Conservation (phyloP, 305 asterid species). For the Lippia alba region DNA sequence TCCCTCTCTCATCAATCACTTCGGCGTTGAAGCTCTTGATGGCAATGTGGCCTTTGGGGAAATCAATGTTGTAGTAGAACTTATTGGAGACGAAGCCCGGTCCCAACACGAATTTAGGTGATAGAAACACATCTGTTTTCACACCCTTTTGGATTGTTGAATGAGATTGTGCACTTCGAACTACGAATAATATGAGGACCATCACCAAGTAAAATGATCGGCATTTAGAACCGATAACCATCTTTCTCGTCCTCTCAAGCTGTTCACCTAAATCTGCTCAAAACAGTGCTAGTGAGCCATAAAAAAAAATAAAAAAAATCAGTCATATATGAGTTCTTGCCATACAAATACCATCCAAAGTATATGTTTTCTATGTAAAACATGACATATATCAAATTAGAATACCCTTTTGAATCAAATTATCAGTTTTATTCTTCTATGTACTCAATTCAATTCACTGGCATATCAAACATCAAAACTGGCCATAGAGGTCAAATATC, state of each 20-base stretch:
- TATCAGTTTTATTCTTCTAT: neutral
- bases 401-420: slow-evolving; percentile 9
- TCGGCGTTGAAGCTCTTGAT: slow-evolving; percentile 68
- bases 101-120: slow-evolving; percentile 54
- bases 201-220: slow-evolving; percentile 29
- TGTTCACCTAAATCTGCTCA: slow-evolving; percentile 29
- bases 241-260: slow-evolving; percentile 21
- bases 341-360: too few species aligned
- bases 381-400: neutral
- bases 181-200: slow-evolving; percentile 31
- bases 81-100: slow-evolving; percentile 65
- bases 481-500: neutral
- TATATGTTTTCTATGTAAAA: neutral
- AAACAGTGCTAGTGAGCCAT: slow-evolving; percentile 9
- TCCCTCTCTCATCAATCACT: slow-evolving; percentile 61
- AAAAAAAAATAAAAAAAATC: neutral
- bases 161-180: slow-evolving; percentile 38
- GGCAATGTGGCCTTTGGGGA: slow-evolving; percentile 78
- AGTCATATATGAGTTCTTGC: too few species aligned
- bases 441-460: neutral
- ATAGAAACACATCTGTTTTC: slow-evolving; percentile 56
- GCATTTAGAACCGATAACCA: slow-evolving; percentile 35
- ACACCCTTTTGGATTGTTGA: slow-evolving; percentile 31
- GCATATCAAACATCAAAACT: neutral
- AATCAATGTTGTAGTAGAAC: slow-evolving; percentile 51